phyloP scores from a whole-genome alignment of 192 early-diverging fungal species.

The Backusella tuberculispora region DNA sequence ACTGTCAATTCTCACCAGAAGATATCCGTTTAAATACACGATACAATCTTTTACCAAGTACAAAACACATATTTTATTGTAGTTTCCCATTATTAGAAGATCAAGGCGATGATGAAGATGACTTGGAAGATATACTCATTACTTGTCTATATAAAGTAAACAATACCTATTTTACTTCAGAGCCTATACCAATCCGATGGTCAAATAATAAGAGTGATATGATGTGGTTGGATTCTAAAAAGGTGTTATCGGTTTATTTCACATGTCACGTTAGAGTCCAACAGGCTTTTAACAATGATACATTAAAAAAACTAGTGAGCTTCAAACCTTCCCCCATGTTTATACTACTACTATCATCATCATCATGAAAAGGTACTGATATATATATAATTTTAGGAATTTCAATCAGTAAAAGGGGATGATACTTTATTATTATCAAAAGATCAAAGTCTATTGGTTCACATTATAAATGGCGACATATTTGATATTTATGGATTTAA shows the following conservation, averaged over 20 bases:
- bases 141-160: background rate
- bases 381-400: background rate
- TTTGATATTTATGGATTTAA: slow-evolving; percentile 2
- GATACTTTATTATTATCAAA: background rate
- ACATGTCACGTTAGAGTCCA: background rate
- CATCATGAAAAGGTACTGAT: too few relatives aligned
- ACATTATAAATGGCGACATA: background rate
- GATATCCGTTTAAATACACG: background rate
- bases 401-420: background rate
- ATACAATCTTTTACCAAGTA: background rate
- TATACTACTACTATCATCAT: background rate
- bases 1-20: background rate
- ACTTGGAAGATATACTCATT: background rate
- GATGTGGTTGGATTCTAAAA: background rate
- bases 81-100: background rate
- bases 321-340: too few relatives aligned
- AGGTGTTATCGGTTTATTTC: background rate
- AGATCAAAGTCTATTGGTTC: background rate
- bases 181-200: background rate
- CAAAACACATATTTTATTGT: background rate
- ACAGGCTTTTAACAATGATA: background rate
- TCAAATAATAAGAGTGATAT: background rate
- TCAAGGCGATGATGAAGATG: background rate
- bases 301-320: background rate
- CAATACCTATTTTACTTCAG: background rate